Percentiles rank a stretch among this genome's conserved stretches.
Evolutionary conservation across 2,329 filamentous ascomycete genomes (phyloP).

Genomic region (Sporothrix protearum): DNA sequence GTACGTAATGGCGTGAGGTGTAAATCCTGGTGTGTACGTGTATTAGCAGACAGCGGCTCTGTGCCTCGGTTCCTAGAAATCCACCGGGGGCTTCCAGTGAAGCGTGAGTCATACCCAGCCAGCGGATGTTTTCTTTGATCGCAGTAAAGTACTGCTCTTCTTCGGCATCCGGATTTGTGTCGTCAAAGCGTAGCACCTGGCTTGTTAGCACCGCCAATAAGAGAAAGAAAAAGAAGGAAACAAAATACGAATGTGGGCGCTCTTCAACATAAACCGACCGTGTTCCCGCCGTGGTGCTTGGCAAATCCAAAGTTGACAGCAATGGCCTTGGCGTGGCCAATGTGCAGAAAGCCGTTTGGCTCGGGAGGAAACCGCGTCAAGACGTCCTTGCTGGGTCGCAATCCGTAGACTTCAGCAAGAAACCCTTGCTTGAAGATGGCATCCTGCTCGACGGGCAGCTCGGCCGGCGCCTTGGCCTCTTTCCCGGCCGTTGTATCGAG

Average conservation of each 20-base stretch:
- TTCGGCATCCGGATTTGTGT: slow-evolving; percentile 92
- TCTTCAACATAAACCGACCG: too few relatives aligned
- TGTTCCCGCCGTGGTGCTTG: slow-evolving; percentile 66
- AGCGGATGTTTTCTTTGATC: slow-evolving; percentile 81
- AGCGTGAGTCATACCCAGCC: slow-evolving; percentile 54
- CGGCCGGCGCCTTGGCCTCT: neutral
- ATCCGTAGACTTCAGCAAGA: slow-evolving; percentile 66
- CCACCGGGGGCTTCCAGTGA: too few relatives aligned
- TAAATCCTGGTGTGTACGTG: slow-evolving; percentile 63
- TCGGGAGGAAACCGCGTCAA: slow-evolving; percentile 76
- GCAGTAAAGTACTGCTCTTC: slow-evolving; percentile 83
- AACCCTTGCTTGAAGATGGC: slow-evolving; percentile 79
- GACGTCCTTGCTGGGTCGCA: slow-evolving; percentile 59
- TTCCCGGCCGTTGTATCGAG: neutral
- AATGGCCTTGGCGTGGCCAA: slow-evolving; percentile 94
- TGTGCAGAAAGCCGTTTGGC: slow-evolving; percentile 90
- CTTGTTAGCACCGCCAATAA: neutral
- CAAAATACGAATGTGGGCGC: too few relatives aligned
- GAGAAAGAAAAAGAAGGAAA: neutral
- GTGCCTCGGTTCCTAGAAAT: too few relatives aligned
- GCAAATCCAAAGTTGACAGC: slow-evolving; percentile 96
- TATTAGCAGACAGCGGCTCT: too few relatives aligned
- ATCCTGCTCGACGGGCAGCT: slow-evolving; percentile 51
- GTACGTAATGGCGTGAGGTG: slow-evolving; percentile 74
- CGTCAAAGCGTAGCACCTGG: slow-evolving; percentile 52